phyloP scores from a whole-genome alignment of 768 basidiomycete species.

The Termitomyces sp. region DNA sequence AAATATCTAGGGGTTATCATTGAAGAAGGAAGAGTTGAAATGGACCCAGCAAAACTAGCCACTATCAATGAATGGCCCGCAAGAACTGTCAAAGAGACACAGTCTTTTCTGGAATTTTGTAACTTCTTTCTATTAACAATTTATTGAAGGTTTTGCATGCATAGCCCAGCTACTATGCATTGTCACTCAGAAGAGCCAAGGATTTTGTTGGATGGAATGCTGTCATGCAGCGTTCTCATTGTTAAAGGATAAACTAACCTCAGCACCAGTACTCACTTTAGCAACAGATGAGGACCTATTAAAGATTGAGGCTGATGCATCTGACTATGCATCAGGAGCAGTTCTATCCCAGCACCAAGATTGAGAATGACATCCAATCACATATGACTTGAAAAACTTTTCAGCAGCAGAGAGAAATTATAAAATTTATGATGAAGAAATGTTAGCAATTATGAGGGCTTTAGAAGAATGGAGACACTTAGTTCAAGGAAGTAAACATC shows the following conservation, averaged over 20 bases:
- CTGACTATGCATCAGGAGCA: neutral
- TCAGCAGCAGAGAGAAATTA: conserved; percentile 20
- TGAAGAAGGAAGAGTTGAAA: neutral
- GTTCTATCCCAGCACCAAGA: conserved; percentile 13
- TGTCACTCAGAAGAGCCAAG: too few species aligned
- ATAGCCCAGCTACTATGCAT: neutral
- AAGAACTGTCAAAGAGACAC: neutral
- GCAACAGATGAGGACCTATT: neutral
- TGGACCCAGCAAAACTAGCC: neutral
- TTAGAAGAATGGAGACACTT: conserved; percentile 22
- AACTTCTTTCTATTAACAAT: neutral
- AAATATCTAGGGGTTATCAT: neutral
- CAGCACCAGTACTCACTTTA: neutral
- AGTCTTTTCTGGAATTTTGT: neutral
- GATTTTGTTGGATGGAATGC: neutral
- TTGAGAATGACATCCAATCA: conserved; percentile 4
- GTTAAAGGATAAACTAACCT: neutral
- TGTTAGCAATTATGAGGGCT: conserved; percentile 35
- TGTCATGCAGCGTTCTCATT: neutral
- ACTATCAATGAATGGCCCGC: neutral
- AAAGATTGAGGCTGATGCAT: neutral
- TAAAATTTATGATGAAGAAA: conserved; percentile 42
- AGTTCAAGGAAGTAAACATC: conserved; percentile 13
- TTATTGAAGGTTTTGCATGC: neutral
- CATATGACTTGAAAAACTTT: neutral